A percentile compares a stretch with the other conserved stretches of the same genome.
These are phyloP conservation scores for Nepenthes gracilis DNA, from an alignment of 148 eudicot genomes.

Conservation along the genomic window DNA sequence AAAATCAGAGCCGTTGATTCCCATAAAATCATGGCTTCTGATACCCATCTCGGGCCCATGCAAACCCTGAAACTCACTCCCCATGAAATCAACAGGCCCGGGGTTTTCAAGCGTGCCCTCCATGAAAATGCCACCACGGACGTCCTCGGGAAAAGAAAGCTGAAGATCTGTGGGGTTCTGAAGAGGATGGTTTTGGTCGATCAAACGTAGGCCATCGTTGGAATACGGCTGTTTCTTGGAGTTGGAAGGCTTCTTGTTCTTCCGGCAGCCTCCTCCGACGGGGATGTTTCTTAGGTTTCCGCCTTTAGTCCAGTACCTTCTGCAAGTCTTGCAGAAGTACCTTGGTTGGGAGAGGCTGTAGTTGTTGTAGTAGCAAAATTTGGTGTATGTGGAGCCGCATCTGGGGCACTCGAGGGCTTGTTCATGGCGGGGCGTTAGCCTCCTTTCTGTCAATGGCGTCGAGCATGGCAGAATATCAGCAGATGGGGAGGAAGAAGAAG, in stretches of 20 bases:
- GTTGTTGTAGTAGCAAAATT: conserved; percentile 92
- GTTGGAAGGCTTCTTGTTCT: conserved; percentile 35
- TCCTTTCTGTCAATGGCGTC: conserved; percentile 50
- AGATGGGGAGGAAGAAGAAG: conserved; percentile 46
- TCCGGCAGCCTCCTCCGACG: conserved; percentile 78
- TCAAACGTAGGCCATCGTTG: conserved; percentile 14
- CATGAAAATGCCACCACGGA: conserved; percentile 17
- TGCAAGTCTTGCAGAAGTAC: conserved; percentile 88
- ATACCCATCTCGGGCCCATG: conserved; percentile 7
- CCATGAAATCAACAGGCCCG: conserved; percentile 57
- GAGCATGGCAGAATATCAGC: conserved; percentile 61
- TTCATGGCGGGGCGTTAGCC: conserved; percentile 74
- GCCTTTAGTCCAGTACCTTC: conserved; percentile 84
- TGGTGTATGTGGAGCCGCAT: conserved; percentile 79
- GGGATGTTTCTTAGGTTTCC: conserved; percentile 87
- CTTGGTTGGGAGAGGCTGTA: conserved; percentile 81
- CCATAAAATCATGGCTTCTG: conserved; percentile 37
- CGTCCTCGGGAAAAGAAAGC: conserved; percentile 37
- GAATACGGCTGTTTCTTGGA: conserved; percentile 20
- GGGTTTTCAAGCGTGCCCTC: conserved; percentile 25
- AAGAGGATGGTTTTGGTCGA: conserved; percentile 1
- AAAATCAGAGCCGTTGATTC: conserved; percentile 15
- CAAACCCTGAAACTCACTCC: conserved; percentile 36
- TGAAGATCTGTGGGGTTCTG: conserved; percentile 38
- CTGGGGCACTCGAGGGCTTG: conserved; percentile 67